A percentile compares a stretch with the other conserved stretches of the same genome.
These are phyloP conservation scores for Lasiosphaeria miniovina DNA, from an alignment of 495 filamentous ascomycete species.

Conservation along the genomic window DNA sequence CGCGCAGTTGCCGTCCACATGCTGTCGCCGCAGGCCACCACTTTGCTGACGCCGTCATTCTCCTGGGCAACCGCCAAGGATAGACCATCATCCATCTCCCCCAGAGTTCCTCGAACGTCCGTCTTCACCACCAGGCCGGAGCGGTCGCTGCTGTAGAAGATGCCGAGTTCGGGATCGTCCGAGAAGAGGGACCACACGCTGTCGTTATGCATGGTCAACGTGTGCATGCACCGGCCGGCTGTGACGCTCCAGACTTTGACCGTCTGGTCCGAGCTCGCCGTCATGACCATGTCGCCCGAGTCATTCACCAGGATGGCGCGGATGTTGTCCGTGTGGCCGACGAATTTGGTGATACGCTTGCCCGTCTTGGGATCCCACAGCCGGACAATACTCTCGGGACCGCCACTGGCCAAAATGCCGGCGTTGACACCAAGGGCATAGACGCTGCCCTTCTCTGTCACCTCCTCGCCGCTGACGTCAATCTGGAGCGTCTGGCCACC, in stretches of 20 bases:
- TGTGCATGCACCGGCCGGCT: constrained; percentile 93
- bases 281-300: constrained; percentile 85
- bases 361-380: constrained; percentile 91
- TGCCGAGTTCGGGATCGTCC: constrained; percentile 74
- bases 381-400: constrained; percentile 88
- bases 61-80: constrained; percentile 88
- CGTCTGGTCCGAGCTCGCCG: constrained; percentile 92
- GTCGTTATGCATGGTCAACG: constrained; percentile 96
- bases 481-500: constrained; percentile 82
- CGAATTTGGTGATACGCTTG: constrained; percentile 89
- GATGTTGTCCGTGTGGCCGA: constrained; percentile 96
- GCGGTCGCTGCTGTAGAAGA: constrained; percentile 92
- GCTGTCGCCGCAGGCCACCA: constrained; percentile 73
- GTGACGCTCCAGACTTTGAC: constrained; percentile 97
- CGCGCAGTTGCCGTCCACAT: constrained; percentile 94
- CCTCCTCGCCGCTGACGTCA: constrained; percentile 73
- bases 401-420: constrained; percentile 81
- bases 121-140: constrained; percentile 93
- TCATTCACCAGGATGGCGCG: constrained; percentile 86
- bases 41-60: constrained; percentile 81
- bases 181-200: constrained; percentile 97
- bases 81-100: constrained; percentile 84
- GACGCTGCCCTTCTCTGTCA: constrained; percentile 85
- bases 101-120: constrained; percentile 66
- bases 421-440: constrained; percentile 79